These are phyloP conservation scores for Cryptococcus hybrid DNA, from an alignment of 1,284 basidiomycete genomes.

Conservation along the genomic window DNA sequence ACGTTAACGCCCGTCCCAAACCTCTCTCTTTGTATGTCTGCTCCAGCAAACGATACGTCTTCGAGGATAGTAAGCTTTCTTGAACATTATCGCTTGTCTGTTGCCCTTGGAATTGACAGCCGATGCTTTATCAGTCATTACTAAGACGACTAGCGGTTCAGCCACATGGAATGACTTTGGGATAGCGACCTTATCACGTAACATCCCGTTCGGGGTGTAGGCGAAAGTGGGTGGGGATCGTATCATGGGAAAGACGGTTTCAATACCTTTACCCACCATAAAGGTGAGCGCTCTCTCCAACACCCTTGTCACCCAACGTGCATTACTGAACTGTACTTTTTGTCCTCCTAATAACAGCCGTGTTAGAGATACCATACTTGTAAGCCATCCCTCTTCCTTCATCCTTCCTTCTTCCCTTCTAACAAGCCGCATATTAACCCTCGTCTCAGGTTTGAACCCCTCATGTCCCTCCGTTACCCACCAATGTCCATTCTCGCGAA, in stretches of 20 bases:
- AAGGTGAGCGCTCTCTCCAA: slow-evolving; percentile 22
- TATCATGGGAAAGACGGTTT: slow-evolving; percentile 48
- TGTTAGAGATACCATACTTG: slow-evolving; percentile 39
- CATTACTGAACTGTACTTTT: neutral
- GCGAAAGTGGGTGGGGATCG: slow-evolving; percentile 45
- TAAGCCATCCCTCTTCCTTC: neutral
- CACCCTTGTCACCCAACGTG: neutral
- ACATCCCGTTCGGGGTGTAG: slow-evolving; percentile 49
- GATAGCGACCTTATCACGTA: slow-evolving; percentile 24
- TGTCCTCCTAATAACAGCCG: slow-evolving; percentile 14
- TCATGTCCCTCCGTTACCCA: slow-evolving; percentile 44
- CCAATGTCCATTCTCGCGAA: slow-evolving; percentile 20
- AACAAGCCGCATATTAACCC: no score
- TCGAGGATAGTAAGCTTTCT: slow-evolving; percentile 31
- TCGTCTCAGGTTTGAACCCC: slow-evolving; percentile 21
- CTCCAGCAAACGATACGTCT: slow-evolving; percentile 34
- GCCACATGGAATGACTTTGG: slow-evolving; percentile 49
- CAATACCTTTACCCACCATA: slow-evolving; percentile 47
- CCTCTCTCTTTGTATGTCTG: slow-evolving; percentile 49
- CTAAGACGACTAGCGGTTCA: slow-evolving; percentile 42
- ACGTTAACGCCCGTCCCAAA: slow-evolving; percentile 57
- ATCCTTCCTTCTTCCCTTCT: no score
- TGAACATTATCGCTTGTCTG: neutral
- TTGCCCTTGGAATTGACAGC: no score
- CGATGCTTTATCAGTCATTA: slow-evolving; percentile 23